phyloP scores from a whole-genome alignment of 208 protist genomes.

The Leishmania turanica region DNA sequence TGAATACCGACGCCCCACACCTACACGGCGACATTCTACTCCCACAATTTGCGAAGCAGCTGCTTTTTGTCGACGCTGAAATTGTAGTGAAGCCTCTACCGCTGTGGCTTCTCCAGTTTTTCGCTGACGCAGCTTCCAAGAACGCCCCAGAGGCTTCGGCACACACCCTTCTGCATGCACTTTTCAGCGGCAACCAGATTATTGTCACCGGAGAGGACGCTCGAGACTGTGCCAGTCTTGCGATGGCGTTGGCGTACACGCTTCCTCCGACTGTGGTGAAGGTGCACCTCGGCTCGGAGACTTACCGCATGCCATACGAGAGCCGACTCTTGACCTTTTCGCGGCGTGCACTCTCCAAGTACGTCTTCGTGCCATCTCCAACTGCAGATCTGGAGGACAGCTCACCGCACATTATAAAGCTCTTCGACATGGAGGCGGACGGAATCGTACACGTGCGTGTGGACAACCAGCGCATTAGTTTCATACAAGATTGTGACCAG shows the following conservation, averaged over 20 bases:
- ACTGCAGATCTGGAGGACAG: not conserved
- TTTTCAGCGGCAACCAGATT: conserved; percentile 82
- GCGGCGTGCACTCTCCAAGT: conserved; percentile 6
- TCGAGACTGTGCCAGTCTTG: conserved; percentile 53
- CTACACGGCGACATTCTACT: conserved; percentile 26
- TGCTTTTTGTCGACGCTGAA: conserved; percentile 15
- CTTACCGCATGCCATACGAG: conserved; percentile 70
- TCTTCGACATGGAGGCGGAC: conserved; percentile 34
- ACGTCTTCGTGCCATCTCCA: conserved; percentile 8
- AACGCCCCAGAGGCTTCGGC: conserved; percentile 9
- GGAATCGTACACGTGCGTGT: conserved; percentile 43
- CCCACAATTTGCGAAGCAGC: conserved; percentile 30
- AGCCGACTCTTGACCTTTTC: conserved; percentile 60
- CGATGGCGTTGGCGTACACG: conserved; percentile 51
- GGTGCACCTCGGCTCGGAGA: conserved; percentile 40
- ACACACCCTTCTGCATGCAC: conserved; percentile 49
- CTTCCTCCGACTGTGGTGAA: conserved; percentile 51
- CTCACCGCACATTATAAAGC: conserved; percentile 1
- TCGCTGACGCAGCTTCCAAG: conserved; percentile 13
- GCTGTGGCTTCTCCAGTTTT: conserved; percentile 63
- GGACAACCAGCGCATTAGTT: conserved; percentile 23
- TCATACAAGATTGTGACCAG: conserved; percentile 35
- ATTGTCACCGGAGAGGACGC: conserved; percentile 48
- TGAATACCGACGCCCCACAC: conserved; percentile 17
- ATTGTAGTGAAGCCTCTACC: conserved; percentile 56